Evolutionary conservation across 371 early-diverging fungal genomes (phyloP).

Genomic region (Massospora cicadina): DNA sequence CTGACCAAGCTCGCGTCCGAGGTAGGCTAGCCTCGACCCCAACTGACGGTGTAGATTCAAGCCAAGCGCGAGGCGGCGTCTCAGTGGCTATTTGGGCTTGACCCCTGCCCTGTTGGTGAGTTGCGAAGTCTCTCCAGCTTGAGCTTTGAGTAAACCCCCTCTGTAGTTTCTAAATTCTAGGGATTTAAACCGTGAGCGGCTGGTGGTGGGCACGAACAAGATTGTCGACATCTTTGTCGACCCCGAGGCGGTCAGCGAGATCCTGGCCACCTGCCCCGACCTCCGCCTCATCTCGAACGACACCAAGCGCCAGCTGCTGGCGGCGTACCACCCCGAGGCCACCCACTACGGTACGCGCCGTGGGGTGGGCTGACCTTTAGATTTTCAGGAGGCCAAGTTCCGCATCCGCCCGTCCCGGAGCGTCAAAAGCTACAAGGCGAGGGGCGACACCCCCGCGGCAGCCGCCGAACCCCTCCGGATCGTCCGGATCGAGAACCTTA

Average conservation of each 20-base stretch:
- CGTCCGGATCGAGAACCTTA: conserved; percentile 7
- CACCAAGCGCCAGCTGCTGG: conserved; percentile 9
- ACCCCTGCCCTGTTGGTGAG: background rate
- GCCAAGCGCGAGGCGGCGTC: background rate
- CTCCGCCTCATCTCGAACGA: background rate
- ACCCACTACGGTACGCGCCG: background rate
- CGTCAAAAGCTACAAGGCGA: conserved; percentile 1
- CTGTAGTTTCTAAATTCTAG: background rate
- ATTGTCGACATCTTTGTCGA: conserved; percentile 8
- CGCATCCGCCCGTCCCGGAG: conserved; percentile 5
- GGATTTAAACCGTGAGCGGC: background rate
- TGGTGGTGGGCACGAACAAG: background rate
- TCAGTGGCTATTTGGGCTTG: background rate
- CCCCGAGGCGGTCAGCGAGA: conserved; percentile 5
- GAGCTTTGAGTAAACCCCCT: background rate
- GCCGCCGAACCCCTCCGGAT: conserved; percentile 3
- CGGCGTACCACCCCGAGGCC: conserved; percentile 8
- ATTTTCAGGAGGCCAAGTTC: conserved; percentile 9
- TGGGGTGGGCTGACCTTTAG: background rate
- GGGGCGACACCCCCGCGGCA: background rate
- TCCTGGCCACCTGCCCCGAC: background rate
- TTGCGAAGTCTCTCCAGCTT: background rate
- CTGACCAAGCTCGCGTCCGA: background rate
- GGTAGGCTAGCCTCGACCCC: background rate
- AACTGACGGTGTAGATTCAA: conserved; percentile 1